Evolutionary conservation across 441 rosid species (phyloP), one percentile per base, ranked within the genome.

Genomic region (Arabidopsis hybrid): DNA sequence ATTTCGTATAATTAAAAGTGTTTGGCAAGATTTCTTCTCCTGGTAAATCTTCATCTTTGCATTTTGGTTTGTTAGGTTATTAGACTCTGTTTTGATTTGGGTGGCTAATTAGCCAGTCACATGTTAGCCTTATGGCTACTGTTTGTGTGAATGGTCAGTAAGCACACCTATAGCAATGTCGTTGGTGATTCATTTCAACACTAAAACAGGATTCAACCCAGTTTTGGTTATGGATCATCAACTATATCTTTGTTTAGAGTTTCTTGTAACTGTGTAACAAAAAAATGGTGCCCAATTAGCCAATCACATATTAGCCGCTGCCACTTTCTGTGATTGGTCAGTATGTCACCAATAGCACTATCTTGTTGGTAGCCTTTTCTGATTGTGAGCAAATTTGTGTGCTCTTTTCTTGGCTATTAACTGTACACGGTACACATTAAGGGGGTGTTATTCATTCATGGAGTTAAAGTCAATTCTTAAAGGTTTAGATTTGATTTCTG

Each of bases 71-170:
- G 14, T 64, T 18, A 18, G 63, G 45, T 63, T 40, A 4, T 21
- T 21, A 12, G 42, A 0, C 36, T 18, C 36, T 7, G 13, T 40
- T 39, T 62, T 11, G 36, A 4, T 21, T 21, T 21, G 26, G 26
- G 82, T 79, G 77, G 79, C 79, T 65, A 75, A 71, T 79, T 79
- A 79, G 80, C 80, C 83, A 79, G 5, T 71, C 80, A 66, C 80
- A 79, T 75, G 60, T 58, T 38, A 61, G 78, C 71, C 47, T 2
- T 50, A 34, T 8, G 73, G 85, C 85, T 67, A 39, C 39, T 78
- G 62, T 76, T 78, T 78, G 69, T 84, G 82, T 85, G 85, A 85
- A 85, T 85, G 89, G 87, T 85, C 85, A 81, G 88, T 85, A 58
- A 81, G 85, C 82, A 21, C 83, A 84, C 86, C 89, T 1, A 85